Percentiles rank a stretch among this genome's conserved stretches.
Conservation (phyloP, 2,329 filamentous ascomycete species). For the Colletotrichum somersetense region DNA sequence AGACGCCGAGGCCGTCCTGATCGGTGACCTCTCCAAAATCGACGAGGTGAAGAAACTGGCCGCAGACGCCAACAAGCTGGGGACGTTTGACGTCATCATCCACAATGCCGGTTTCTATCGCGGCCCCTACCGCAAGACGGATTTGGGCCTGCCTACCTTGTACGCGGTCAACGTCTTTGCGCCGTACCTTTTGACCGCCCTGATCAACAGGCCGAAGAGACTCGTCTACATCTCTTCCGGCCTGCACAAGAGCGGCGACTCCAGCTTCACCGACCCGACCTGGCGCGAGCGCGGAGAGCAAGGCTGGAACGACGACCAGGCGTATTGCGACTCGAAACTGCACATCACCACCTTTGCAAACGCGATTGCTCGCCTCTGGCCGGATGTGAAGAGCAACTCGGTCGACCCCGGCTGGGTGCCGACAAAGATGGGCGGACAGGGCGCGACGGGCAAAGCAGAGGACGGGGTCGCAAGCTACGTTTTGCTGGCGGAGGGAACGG, state of each 20-base stretch:
- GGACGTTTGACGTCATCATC: slow-evolving; percentile 66
- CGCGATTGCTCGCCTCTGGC: slow-evolving; percentile 62
- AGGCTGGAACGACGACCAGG: slow-evolving; percentile 50
- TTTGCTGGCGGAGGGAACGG: slow-evolving; percentile 59
- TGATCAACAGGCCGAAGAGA: slow-evolving; percentile 61
- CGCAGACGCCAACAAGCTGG: slow-evolving; percentile 60
- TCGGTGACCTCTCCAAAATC: slow-evolving; percentile 66
- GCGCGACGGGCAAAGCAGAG: slow-evolving; percentile 61
- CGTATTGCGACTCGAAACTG: slow-evolving; percentile 67
- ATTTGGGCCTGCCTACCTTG: slow-evolving; percentile 55
- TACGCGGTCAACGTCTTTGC: slow-evolving; percentile 70
- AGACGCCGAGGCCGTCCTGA: slow-evolving; percentile 62
- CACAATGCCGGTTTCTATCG: slow-evolving; percentile 69
- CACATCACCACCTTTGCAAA: slow-evolving; percentile 68
- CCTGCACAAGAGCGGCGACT: slow-evolving; percentile 63
- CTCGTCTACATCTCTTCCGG: slow-evolving; percentile 65
- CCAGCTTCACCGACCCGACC: slow-evolving; percentile 54
- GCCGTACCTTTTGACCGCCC: slow-evolving; percentile 67
- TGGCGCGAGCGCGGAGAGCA: slow-evolving; percentile 49
- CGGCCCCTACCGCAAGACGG: slow-evolving; percentile 52
- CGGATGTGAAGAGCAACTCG: slow-evolving; percentile 57
- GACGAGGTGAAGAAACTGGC: slow-evolving; percentile 65
- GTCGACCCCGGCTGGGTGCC: slow-evolving; percentile 67
- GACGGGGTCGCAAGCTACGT: slow-evolving; percentile 61
- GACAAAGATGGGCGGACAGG: slow-evolving; percentile 65